Conservation (phyloP, 495 filamentous ascomycete genomes). For the Aspergillus nanangensis region DNA sequence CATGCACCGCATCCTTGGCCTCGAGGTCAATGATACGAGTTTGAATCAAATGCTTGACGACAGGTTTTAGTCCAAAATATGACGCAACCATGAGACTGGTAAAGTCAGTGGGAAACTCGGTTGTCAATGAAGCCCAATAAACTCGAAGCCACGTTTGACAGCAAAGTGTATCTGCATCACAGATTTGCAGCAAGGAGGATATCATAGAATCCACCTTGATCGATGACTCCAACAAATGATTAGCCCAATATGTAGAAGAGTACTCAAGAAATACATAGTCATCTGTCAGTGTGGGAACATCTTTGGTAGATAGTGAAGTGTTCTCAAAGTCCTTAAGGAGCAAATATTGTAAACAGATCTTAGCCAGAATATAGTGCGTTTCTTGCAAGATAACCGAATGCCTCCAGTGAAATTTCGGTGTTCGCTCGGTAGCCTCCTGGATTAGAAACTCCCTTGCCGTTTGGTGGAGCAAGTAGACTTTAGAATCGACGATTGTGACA, state of each 20-base stretch:
- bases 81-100: background rate
- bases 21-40: background rate
- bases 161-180: background rate
- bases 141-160: background rate
- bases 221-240: background rate
- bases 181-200: background rate
- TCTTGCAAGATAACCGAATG: background rate
- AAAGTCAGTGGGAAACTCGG: background rate
- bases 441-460: slow-evolving; percentile 36
- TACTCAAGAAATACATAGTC: background rate
- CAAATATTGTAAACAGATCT: background rate
- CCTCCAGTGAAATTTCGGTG: background rate
- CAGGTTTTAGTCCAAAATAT: background rate
- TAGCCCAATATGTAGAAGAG: background rate
- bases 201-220: background rate
- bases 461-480: slow-evolving; percentile 37
- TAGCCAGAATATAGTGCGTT: background rate
- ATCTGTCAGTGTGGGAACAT: too few relatives aligned
- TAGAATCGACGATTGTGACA: slow-evolving; percentile 23
- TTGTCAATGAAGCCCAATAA: background rate
- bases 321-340: background rate
- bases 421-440: background rate
- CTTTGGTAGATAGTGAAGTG: too few relatives aligned
- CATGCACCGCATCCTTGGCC: background rate
- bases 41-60: slow-evolving; percentile 1